Conservation (phyloP, 2,329 filamentous ascomycete species). For the Trichoderma sp. region DNA sequence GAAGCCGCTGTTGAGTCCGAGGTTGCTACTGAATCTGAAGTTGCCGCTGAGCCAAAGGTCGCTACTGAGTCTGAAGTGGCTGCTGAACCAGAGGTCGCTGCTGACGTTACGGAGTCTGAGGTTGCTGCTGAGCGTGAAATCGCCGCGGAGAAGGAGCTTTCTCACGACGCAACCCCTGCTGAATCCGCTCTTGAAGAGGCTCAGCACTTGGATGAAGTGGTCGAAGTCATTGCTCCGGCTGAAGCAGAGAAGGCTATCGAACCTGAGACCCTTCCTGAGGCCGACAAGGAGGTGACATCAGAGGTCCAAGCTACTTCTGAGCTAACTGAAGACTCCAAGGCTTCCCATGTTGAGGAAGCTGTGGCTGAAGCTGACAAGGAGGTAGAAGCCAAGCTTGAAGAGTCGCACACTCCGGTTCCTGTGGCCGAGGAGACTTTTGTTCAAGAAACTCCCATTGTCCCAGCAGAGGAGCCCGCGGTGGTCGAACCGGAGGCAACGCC, state of each 20-base stretch:
- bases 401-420: background rate
- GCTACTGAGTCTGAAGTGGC: background rate
- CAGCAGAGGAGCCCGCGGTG: background rate
- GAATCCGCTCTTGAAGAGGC: slow-evolving; percentile 2
- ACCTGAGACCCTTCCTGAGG: background rate
- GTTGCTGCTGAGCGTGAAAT: background rate
- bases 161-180: slow-evolving; percentile 5
- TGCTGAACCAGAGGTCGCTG: slow-evolving; percentile 23
- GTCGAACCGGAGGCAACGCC: slow-evolving; percentile 1
- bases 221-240: background rate
- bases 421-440: slow-evolving; percentile 10
- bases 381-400: slow-evolving; percentile 1
- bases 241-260: slow-evolving; percentile 16
- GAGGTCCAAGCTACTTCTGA: slow-evolving; percentile 13
- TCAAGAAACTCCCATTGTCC: slow-evolving; percentile 17
- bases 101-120: slow-evolving; percentile 1
- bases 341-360: background rate
- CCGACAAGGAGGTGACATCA: background rate
- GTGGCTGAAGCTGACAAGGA: slow-evolving; percentile 1
- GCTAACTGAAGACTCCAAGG: slow-evolving; percentile 4
- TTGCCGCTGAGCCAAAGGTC: background rate
- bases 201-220: slow-evolving; percentile 1
- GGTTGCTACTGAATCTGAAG: slow-evolving; percentile 25
- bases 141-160: background rate
- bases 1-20: no score